phyloP scores from a whole-genome alignment of 2,329 filamentous ascomycete genomes.

The Phialophora expanda region DNA sequence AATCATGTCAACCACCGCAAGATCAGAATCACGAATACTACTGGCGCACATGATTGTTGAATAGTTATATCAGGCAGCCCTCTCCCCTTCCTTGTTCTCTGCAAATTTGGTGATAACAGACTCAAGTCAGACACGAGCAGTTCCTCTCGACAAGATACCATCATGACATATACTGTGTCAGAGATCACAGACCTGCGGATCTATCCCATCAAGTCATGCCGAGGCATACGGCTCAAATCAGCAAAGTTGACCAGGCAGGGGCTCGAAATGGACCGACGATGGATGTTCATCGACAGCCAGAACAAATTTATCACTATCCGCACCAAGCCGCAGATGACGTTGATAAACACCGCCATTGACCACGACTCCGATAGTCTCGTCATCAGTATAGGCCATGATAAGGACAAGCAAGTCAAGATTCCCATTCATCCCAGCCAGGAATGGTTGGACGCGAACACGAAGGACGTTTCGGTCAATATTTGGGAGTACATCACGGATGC shows the following conservation, averaged over 20 bases:
- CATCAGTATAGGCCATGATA: slow-evolving; percentile 47
- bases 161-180: slow-evolving; percentile 31
- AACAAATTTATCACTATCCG: slow-evolving; percentile 68
- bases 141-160: neutral
- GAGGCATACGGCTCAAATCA: slow-evolving; percentile 61
- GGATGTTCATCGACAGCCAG: slow-evolving; percentile 67
- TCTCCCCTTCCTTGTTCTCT: neutral
- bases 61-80: neutral
- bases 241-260: slow-evolving; percentile 61
- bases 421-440: slow-evolving; percentile 59
- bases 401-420: slow-evolving; percentile 54
- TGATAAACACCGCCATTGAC: slow-evolving; percentile 62
- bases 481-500: slow-evolving; percentile 65
- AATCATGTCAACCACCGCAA: neutral
- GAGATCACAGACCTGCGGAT: slow-evolving; percentile 53
- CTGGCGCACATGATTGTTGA: neutral
- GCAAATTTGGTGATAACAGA: neutral
- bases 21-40: neutral
- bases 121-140: neutral
- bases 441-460: slow-evolving; percentile 63
- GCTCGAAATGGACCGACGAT: slow-evolving; percentile 66
- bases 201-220: slow-evolving; percentile 71
- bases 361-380: slow-evolving; percentile 53
- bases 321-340: slow-evolving; percentile 65
- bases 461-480: slow-evolving; percentile 58